phyloP scores from a whole-genome alignment of 192 early-diverging fungal species.

The Entophlyctis helioformis region DNA sequence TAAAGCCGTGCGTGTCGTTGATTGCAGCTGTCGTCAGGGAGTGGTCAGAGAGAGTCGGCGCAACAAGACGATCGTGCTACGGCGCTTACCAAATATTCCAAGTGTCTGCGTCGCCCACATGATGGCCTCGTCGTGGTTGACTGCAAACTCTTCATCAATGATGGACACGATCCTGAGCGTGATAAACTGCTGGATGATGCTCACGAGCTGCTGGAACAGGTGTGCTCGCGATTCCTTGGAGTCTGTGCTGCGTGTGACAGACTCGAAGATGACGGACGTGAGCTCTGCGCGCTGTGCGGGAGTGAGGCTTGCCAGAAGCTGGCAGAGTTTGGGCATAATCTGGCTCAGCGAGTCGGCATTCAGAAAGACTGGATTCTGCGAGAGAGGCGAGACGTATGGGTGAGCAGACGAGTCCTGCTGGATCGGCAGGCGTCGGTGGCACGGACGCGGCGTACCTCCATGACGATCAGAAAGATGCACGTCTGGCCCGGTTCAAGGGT shows the following conservation, averaged over 20 bases:
- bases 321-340: constrained; percentile 8
- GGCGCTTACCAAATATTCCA: constrained; percentile 3
- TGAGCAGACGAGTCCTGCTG: no score
- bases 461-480: no score
- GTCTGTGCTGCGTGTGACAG: not conserved
- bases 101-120: constrained; percentile 5
- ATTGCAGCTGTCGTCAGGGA: constrained; percentile 14
- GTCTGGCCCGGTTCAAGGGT: no score
- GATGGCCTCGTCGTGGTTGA: not conserved
- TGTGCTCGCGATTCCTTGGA: not conserved
- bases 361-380: constrained; percentile 4
- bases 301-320: not conserved
- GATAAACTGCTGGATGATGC: constrained; percentile 11
- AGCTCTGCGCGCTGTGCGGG: constrained; percentile 2
- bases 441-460: no score
- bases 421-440: no score
- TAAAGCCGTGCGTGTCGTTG: constrained; percentile 21
- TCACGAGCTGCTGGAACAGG: constrained; percentile 5
- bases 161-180: constrained; percentile 1
- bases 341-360: constrained; percentile 3
- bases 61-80: no score
- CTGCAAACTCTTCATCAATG: not conserved
- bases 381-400: no score
- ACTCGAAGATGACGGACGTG: constrained; percentile 5
- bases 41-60: no score